phyloP scores from a whole-genome alignment of 331 rosid genomes.

The Dryas integrifolia region DNA sequence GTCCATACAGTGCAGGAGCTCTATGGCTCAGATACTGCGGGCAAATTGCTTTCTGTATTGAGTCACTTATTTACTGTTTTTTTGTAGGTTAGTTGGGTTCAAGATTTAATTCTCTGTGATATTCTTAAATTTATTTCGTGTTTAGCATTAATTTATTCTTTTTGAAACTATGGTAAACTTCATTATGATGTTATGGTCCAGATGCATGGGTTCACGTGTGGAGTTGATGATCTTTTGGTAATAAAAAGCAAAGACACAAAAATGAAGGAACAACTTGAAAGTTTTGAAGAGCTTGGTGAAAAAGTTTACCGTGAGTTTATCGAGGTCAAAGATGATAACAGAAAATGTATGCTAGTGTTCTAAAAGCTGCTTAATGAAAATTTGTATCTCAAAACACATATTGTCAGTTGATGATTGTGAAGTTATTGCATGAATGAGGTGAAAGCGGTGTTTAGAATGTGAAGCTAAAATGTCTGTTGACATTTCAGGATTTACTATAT shows the following conservation, averaged over 20 bases:
- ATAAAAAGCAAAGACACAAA: slow-evolving; percentile 54
- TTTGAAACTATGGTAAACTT: background rate
- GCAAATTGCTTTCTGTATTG: slow-evolving; percentile 75
- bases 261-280: slow-evolving; percentile 63
- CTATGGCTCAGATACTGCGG: slow-evolving; percentile 78
- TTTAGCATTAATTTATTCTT: slow-evolving; percentile 6
- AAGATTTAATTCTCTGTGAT: slow-evolving; percentile 1
- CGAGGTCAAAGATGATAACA: slow-evolving; percentile 46
- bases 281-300: slow-evolving; percentile 82
- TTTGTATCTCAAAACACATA: no score
- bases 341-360: slow-evolving; percentile 49
- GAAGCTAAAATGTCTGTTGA: background rate
- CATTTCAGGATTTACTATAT: background rate
- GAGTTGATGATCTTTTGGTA: slow-evolving; percentile 83
- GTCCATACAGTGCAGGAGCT: slow-evolving; percentile 89
- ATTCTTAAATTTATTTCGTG: background rate
- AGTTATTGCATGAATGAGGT: background rate
- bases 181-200: slow-evolving; percentile 35
- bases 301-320: slow-evolving; percentile 63
- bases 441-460: background rate
- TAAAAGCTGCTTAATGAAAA: no score
- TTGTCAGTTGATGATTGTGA: background rate
- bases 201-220: slow-evolving; percentile 94
- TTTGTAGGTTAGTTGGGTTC: slow-evolving; percentile 61
- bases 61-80: slow-evolving; percentile 79